A percentile compares a stretch with the other conserved stretches of the same genome.
phyloP scores from a whole-genome alignment of 441 rosid species.

The Populus hybrid region DNA sequence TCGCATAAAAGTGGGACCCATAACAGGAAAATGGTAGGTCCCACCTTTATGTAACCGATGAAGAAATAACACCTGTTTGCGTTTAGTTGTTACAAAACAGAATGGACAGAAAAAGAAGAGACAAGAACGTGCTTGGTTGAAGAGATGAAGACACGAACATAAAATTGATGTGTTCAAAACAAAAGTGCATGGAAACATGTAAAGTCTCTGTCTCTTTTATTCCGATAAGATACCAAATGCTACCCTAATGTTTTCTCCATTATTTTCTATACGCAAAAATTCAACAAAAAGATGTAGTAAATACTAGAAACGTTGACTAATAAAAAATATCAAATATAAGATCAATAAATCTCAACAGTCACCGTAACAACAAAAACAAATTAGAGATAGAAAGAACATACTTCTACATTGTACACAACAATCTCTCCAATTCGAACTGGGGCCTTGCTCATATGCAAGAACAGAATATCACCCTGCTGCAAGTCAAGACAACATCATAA shows the following conservation, averaged over 20 bases:
- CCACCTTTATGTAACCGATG: not conserved
- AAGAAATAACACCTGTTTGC: not conserved
- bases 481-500: too few relatives aligned
- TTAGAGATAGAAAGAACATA: constrained; percentile 27
- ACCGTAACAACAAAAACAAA: not conserved
- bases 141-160: too few relatives aligned
- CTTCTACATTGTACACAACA: constrained; percentile 74
- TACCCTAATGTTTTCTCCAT: too few relatives aligned
- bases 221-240: too few relatives aligned
- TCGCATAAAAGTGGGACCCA: not conserved
- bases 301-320: not conserved
- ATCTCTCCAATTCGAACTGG: constrained; percentile 89
- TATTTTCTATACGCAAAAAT: not conserved
- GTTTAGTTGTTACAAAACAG: not conserved
- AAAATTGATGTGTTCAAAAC: not conserved
- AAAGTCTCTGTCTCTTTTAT: too few relatives aligned
- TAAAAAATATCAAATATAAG: not conserved
- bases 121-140: too few relatives aligned
- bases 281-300: not conserved
- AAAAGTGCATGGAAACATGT: too few relatives aligned
- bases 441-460: constrained; percentile 67
- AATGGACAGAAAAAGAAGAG: too few relatives aligned
- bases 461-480: constrained; percentile 91
- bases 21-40: not conserved
- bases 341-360: not conserved